These are phyloP conservation scores for Kwoniella shivajii DNA, from an alignment of 1,284 basidiomycete genomes.

Conservation along the genomic window DNA sequence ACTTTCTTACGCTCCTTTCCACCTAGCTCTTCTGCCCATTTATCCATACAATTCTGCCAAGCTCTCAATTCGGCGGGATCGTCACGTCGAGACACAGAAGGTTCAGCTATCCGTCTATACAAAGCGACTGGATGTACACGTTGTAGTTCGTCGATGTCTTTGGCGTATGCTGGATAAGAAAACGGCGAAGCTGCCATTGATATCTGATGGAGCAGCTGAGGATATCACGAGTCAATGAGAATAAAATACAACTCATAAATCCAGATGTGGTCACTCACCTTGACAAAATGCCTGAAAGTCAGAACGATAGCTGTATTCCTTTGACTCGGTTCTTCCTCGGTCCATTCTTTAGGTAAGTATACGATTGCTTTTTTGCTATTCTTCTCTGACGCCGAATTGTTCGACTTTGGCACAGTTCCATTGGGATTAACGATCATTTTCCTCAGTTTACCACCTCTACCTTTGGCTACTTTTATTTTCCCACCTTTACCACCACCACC, in stretches of 20 bases:
- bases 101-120: constrained; percentile 50
- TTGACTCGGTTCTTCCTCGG: constrained; percentile 41
- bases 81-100: constrained; percentile 32
- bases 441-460: constrained; percentile 30
- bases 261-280: constrained; percentile 44
- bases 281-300: constrained; percentile 54
- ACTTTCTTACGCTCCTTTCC: constrained; percentile 50
- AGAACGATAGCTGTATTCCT: constrained; percentile 53
- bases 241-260: not conserved
- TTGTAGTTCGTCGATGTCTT: constrained; percentile 46
- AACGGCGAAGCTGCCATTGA: constrained; percentile 51
- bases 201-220: constrained; percentile 49
- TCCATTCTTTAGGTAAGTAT: constrained; percentile 50
- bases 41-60: constrained; percentile 54
- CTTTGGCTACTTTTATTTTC: constrained; percentile 36
- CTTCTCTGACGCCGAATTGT: constrained; percentile 9
- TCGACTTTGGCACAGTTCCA: constrained; percentile 19
- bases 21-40: constrained; percentile 53
- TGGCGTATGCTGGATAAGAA: constrained; percentile 45
- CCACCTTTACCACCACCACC: constrained; percentile 17
- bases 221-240: not conserved
- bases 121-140: constrained; percentile 51
- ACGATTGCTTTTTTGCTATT: constrained; percentile 24
- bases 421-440: constrained; percentile 21
- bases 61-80: constrained; percentile 26